phyloP scores from a whole-genome alignment of 257 asterid genomes.

The Ehretia macrophylla region DNA sequence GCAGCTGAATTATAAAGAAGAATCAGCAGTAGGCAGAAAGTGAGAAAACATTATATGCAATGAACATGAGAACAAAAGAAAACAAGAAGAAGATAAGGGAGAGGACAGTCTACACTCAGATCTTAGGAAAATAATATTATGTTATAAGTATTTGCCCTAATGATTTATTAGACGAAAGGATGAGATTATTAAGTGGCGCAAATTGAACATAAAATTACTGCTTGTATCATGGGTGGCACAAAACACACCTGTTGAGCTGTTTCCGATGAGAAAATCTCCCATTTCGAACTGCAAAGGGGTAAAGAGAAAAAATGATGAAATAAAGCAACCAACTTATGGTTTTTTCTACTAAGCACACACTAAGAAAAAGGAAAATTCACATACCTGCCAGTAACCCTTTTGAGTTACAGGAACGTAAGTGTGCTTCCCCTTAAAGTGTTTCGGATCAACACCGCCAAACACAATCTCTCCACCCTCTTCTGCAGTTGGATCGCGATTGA shows the following conservation, averaged over 20 bases:
- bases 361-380: not conserved
- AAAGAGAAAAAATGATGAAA: not conserved
- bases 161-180: too few relatives aligned
- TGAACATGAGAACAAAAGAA: too few relatives aligned
- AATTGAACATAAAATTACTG: too few relatives aligned
- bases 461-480: conserved; percentile 82
- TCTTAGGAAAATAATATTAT: too few relatives aligned
- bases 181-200: too few relatives aligned
- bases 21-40: too few relatives aligned
- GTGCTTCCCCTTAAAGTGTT: conserved; percentile 71
- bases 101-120: too few relatives aligned
- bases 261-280: conserved; percentile 73
- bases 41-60: too few relatives aligned
- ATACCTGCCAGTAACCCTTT: conserved; percentile 96
- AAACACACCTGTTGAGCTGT: conserved; percentile 71
- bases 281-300: conserved; percentile 49
- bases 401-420: conserved; percentile 65
- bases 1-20: too few relatives aligned
- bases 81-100: too few relatives aligned
- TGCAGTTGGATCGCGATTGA: conserved; percentile 64
- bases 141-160: too few relatives aligned
- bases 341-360: not conserved
- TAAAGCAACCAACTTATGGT: not conserved
- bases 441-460: conserved; percentile 80
- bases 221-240: too few relatives aligned